Conservation (phyloP, 129 eudicot species). For the Chrysanthemum lavandulifolium region DNA sequence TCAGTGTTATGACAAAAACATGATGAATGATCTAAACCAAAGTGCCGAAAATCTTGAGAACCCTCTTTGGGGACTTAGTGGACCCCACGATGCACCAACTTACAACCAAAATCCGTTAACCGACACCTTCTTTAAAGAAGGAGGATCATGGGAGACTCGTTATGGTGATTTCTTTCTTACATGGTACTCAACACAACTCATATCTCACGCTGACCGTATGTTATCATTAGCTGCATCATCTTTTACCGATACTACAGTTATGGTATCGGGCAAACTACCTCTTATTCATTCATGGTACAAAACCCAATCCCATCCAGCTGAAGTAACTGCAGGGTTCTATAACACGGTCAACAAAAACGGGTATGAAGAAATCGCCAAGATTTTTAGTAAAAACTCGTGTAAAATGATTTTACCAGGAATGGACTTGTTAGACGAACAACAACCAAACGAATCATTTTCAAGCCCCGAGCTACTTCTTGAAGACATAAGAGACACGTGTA, state of each 20-base stretch:
- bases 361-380: slow-evolving; percentile 46
- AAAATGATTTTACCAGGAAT: slow-evolving; percentile 64
- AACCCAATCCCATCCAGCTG: slow-evolving; percentile 79
- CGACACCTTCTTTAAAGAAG: slow-evolving; percentile 56
- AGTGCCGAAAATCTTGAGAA: slow-evolving; percentile 54
- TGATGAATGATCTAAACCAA: slow-evolving; percentile 54
- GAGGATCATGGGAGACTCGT: slow-evolving; percentile 81
- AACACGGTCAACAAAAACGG: slow-evolving; percentile 67
- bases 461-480: slow-evolving; percentile 59
- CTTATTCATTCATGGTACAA: slow-evolving; percentile 57
- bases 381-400: slow-evolving; percentile 55
- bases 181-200: slow-evolving; percentile 71
- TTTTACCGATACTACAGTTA: slow-evolving; percentile 39
- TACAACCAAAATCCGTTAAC: slow-evolving; percentile 51
- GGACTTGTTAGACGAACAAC: slow-evolving; percentile 68
- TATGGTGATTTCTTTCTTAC: slow-evolving; percentile 91
- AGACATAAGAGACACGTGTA: slow-evolving; percentile 48
- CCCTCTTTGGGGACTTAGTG: slow-evolving; percentile 85
- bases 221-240: slow-evolving; percentile 63
- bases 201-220: slow-evolving; percentile 65
- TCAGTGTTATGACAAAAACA: slow-evolving; percentile 78
- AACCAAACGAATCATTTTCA: slow-evolving; percentile 43
- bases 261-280: slow-evolving; percentile 64
- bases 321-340: slow-evolving; percentile 71
- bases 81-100: slow-evolving; percentile 85